Conservation (phyloP, 2,329 filamentous ascomycete genomes). For the Fusarium graminum region DNA sequence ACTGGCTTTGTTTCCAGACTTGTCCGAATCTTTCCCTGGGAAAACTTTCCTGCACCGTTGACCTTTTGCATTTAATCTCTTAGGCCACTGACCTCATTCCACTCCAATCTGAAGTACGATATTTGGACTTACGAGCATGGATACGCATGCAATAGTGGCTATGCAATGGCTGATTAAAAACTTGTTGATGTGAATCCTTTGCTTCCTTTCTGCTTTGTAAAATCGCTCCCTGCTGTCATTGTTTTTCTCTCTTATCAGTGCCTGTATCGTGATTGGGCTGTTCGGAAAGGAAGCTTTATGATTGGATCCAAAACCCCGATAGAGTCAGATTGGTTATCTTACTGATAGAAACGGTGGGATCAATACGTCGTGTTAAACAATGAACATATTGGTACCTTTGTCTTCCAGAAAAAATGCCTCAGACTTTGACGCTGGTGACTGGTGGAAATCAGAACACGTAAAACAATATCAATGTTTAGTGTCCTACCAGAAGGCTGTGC, state of each 20-base stretch:
- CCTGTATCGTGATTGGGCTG: not conserved
- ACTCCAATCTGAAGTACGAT: too few species aligned
- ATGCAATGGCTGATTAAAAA: too few species aligned
- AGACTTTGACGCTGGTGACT: not conserved
- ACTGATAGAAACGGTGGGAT: not conserved
- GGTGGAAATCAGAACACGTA: not conserved
- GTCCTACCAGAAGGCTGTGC: not conserved
- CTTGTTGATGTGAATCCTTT: not conserved
- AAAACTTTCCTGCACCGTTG: too few species aligned
- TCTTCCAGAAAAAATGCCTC: not conserved
- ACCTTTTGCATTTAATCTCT: too few species aligned
- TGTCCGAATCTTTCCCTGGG: too few species aligned
- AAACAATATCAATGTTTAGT: not conserved
- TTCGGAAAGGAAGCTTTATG: slow-evolving; percentile 5
- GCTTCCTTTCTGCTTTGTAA: too few species aligned
- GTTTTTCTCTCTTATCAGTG: not conserved
- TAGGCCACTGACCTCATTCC: too few species aligned
- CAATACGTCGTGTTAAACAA: not conserved
- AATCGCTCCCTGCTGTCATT: not conserved
- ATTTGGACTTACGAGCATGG: too few species aligned
- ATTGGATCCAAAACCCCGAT: not conserved
- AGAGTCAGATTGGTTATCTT: not conserved
- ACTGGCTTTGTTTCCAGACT: too few species aligned
- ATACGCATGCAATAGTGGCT: too few species aligned
- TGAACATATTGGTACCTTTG: not conserved